Percentiles rank a stretch among this genome's conserved stretches.
Evolutionary conservation across 2,329 filamentous ascomycete species (phyloP).

Genomic region (Tolypocladium tundrense): DNA sequence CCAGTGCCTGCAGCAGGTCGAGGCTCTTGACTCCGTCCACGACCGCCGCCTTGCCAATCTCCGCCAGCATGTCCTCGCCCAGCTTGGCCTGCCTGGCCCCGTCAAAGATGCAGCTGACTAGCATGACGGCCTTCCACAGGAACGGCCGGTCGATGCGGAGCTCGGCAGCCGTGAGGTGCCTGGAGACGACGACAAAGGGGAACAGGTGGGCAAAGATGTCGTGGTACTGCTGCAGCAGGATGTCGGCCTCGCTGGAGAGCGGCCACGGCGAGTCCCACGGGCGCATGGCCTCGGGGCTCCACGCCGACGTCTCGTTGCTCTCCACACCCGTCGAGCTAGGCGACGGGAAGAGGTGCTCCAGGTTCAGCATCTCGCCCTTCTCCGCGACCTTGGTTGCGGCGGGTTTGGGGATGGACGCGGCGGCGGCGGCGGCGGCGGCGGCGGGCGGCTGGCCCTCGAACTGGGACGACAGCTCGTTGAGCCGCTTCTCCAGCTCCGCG

Average conservation of each 20-base stretch:
- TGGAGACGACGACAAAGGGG: conserved; percentile 34
- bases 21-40: conserved; percentile 31
- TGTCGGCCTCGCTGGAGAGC: conserved; percentile 26
- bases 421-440: conserved; percentile 6
- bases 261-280: conserved; percentile 29
- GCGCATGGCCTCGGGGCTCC: conserved; percentile 10
- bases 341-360: conserved; percentile 26
- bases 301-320: conserved; percentile 9
- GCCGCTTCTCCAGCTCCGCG: conserved; percentile 38
- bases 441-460: conserved; percentile 19
- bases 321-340: conserved; percentile 11
- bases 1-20: conserved; percentile 36
- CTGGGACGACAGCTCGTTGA: conserved; percentile 37
- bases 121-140: conserved; percentile 40
- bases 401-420: conserved; percentile 4
- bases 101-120: conserved; percentile 30
- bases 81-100: conserved; percentile 31
- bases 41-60: conserved; percentile 29
- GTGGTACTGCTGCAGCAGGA: conserved; percentile 26
- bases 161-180: conserved; percentile 21
- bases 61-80: conserved; percentile 32
- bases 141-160: conserved; percentile 29
- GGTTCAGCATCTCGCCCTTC: conserved; percentile 13
- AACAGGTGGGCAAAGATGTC: conserved; percentile 24
- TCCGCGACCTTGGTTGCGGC: conserved; percentile 5